phyloP scores from a whole-genome alignment of 495 filamentous ascomycete genomes.

The Terfezia boudieri region DNA sequence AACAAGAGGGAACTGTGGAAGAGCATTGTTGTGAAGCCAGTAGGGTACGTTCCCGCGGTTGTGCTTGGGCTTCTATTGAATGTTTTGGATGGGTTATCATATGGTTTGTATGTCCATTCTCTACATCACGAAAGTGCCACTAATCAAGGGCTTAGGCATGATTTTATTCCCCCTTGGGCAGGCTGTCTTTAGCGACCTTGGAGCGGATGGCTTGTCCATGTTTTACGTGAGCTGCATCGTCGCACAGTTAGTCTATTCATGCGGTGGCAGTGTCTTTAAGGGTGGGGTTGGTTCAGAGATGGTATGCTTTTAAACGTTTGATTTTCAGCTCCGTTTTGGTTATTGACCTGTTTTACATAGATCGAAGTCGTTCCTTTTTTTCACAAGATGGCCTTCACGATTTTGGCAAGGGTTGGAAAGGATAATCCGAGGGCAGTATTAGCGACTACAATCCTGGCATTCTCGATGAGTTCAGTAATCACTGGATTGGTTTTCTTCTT shows the following conservation, averaged over 20 bases:
- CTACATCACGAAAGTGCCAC: too few species aligned
- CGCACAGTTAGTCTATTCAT: conserved; percentile 78
- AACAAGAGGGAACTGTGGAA: conserved; percentile 40
- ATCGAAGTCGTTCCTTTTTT: conserved; percentile 97
- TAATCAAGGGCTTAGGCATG: conserved; percentile 33
- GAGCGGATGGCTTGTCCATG: conserved; percentile 87
- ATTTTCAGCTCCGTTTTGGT: not conserved
- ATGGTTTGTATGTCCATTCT: conserved; percentile 31
- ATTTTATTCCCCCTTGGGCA: conserved; percentile 84
- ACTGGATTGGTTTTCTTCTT: conserved; percentile 79
- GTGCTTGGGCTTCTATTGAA: conserved; percentile 75
- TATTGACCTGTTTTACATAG: conserved; percentile 19
- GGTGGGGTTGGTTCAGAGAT: conserved; percentile 93
- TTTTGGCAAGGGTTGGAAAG: conserved; percentile 53
- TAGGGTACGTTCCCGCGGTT: conserved; percentile 57
- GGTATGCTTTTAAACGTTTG: conserved; percentile 25
- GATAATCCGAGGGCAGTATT: conserved; percentile 66
- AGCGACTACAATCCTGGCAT: conserved; percentile 78
- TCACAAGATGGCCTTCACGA: conserved; percentile 86
- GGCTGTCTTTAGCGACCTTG: conserved; percentile 58
- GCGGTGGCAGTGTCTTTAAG: conserved; percentile 62
- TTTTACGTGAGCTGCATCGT: conserved; percentile 97
- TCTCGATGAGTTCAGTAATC: conserved; percentile 72
- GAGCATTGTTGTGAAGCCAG: conserved; percentile 39
- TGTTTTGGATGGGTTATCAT: conserved; percentile 81